Conservation (phyloP, 306 rosid genomes). For the Benincasa hispida region DNA sequence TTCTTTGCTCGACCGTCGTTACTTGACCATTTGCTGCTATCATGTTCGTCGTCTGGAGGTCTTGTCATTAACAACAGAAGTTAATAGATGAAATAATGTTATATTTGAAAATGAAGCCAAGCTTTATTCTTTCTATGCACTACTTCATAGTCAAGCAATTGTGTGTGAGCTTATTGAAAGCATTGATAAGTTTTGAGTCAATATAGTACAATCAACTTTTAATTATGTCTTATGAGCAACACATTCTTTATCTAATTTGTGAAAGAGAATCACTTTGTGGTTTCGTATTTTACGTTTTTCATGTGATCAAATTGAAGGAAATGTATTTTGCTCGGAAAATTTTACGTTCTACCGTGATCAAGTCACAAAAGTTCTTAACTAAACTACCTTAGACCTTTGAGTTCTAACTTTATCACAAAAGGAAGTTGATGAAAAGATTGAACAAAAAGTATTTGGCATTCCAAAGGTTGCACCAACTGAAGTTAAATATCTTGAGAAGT, state of each 20-base stretch:
- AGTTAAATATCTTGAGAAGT: neutral
- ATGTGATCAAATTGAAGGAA: conserved; percentile 56
- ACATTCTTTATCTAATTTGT: conserved; percentile 22
- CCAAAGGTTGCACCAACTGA: neutral
- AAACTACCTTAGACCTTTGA: neutral
- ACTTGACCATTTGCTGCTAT: no score
- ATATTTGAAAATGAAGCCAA: conserved; percentile 64
- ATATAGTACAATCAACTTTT: conserved; percentile 6
- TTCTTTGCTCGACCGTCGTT: no score
- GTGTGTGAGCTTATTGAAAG: conserved; percentile 28
- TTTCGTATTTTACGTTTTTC: conserved; percentile 38
- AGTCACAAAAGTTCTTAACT: conserved; percentile 16
- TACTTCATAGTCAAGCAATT: conserved; percentile 65
- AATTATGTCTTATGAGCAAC: conserved; percentile 12
- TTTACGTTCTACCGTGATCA: no score
- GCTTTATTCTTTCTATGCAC: conserved; percentile 66
- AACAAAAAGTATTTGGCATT: neutral
- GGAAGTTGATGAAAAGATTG: neutral
- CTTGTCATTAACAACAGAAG: no score
- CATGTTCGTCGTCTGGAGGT: no score
- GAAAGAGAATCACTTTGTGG: conserved; percentile 88
- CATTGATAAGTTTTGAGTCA: conserved; percentile 12
- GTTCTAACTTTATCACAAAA: neutral
- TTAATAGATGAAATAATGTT: conserved; percentile 27
- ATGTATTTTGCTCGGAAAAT: conserved; percentile 60